Percentiles rank a stretch among this genome's conserved stretches.
Evolutionary conservation across 148 eudicot species (phyloP).

Genomic region (Suaeda aralocaspica): DNA sequence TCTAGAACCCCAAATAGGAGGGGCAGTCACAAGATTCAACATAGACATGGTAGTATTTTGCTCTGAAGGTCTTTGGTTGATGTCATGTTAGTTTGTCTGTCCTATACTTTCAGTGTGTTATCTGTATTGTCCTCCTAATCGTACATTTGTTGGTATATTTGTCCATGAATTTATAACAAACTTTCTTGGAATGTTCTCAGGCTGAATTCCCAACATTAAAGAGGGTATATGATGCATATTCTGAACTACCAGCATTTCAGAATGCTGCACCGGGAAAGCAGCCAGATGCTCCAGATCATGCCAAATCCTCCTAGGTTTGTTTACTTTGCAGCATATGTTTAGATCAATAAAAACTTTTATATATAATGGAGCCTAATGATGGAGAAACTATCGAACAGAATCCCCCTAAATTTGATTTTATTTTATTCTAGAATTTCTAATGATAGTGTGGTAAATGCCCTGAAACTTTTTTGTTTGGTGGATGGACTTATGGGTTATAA

Average conservation of each 20-base stretch:
- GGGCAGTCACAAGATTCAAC: constrained; percentile 52
- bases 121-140: background rate
- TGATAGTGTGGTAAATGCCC: too few relatives aligned
- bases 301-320: constrained; percentile 20
- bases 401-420: too few relatives aligned
- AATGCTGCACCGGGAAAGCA: constrained; percentile 71
- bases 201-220: constrained; percentile 55
- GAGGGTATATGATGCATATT: constrained; percentile 60
- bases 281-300: constrained; percentile 48
- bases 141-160: background rate
- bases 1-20: constrained; percentile 75
- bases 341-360: background rate
- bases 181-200: constrained; percentile 31
- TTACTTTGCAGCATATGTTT: background rate
- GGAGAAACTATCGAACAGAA: background rate
- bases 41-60: constrained; percentile 59
- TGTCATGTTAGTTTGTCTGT: background rate
- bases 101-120: background rate
- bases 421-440: too few relatives aligned
- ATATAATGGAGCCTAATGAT: background rate
- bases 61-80: background rate
- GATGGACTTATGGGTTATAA: too few relatives aligned
- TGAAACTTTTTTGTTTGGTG: too few relatives aligned
- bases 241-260: constrained; percentile 53
- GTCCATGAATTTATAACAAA: background rate